Conservation (phyloP, 2,329 filamentous ascomycete species). For the Fusarium avenaceum region DNA sequence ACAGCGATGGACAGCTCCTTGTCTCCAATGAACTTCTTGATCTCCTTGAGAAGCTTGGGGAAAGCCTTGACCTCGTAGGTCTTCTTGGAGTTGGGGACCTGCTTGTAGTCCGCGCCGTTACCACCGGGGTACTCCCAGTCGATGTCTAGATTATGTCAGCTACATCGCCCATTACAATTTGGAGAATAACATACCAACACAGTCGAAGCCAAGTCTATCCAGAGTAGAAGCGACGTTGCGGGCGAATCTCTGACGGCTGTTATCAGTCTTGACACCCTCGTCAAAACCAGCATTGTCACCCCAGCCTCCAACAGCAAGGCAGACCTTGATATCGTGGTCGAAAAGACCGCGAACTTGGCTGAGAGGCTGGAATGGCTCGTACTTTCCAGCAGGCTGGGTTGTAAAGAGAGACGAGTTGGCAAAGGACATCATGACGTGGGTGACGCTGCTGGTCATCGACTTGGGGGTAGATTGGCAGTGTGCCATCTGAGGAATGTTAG, state of each 20-base stretch:
- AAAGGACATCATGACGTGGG: conserved; percentile 69
- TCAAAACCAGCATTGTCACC: conserved; percentile 71
- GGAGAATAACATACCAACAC: conserved; percentile 61
- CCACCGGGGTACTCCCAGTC: conserved; percentile 76
- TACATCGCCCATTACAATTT: accelerated
- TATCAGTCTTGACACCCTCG: conserved; percentile 61
- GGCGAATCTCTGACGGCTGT: conserved; percentile 66
- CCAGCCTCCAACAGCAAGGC: conserved; percentile 77
- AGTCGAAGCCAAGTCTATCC: conserved; percentile 69
- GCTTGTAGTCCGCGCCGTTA: conserved; percentile 78
- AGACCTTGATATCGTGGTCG: conserved; percentile 66
- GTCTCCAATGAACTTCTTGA: conserved; percentile 69
- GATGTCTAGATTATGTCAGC: conserved; percentile 61
- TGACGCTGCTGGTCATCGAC: conserved; percentile 60
- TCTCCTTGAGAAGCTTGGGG: conserved; percentile 69
- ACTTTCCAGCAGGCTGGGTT: conserved; percentile 54
- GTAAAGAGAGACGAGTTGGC: conserved; percentile 65
- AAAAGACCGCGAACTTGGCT: conserved; percentile 66
- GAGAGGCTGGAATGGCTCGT: conserved; percentile 67
- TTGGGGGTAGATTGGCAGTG: conserved; percentile 54
- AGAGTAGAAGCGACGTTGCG: conserved; percentile 69
- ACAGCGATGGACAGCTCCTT: conserved; percentile 77
- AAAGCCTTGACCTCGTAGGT: conserved; percentile 72
- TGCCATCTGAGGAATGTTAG: conserved; percentile 57
- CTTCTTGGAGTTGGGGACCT: conserved; percentile 70